phyloP scores from a whole-genome alignment of 2,329 filamentous ascomycete genomes.

The Colletotrichum godetiae region DNA sequence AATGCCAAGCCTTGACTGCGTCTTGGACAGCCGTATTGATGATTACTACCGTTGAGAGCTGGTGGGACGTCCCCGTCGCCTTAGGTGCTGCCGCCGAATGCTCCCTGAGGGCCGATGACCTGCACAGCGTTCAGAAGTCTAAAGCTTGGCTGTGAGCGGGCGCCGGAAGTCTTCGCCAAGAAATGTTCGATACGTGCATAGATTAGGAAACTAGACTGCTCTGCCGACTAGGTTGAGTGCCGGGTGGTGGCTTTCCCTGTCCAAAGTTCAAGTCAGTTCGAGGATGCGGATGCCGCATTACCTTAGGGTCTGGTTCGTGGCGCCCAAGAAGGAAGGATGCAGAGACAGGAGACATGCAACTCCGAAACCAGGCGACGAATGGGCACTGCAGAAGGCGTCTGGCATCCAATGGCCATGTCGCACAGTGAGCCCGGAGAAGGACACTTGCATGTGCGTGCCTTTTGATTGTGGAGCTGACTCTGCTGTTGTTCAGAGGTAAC shows the following conservation, averaged over 20 bases:
- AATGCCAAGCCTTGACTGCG: conserved; percentile 17
- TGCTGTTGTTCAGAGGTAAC: conserved; percentile 1
- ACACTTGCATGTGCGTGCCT: conserved; percentile 7
- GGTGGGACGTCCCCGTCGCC: conserved; percentile 9
- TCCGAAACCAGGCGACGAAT: conserved; percentile 18
- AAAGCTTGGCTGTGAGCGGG: conserved; percentile 9
- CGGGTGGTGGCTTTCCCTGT: background rate
- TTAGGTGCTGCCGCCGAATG: background rate
- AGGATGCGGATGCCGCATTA: conserved; percentile 27
- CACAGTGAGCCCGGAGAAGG: conserved; percentile 2
- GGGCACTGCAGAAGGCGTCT: background rate
- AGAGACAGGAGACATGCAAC: conserved; percentile 31
- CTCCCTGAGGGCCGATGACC: background rate
- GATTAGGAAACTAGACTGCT: background rate
- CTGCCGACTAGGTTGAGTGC: background rate
- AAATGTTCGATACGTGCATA: background rate
- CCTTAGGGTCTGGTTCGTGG: conserved; percentile 27
- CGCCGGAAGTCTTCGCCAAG: background rate
- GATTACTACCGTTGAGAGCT: background rate
- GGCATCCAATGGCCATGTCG: conserved; percentile 11
- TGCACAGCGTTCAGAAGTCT: background rate
- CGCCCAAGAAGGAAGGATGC: conserved; percentile 28
- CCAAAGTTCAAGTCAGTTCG: conserved; percentile 17
- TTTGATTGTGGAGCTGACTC: background rate
- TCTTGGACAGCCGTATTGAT: background rate